Conservation (phyloP, 2,329 filamentous ascomycete genomes). For the Cryphonectria parasitica region DNA sequence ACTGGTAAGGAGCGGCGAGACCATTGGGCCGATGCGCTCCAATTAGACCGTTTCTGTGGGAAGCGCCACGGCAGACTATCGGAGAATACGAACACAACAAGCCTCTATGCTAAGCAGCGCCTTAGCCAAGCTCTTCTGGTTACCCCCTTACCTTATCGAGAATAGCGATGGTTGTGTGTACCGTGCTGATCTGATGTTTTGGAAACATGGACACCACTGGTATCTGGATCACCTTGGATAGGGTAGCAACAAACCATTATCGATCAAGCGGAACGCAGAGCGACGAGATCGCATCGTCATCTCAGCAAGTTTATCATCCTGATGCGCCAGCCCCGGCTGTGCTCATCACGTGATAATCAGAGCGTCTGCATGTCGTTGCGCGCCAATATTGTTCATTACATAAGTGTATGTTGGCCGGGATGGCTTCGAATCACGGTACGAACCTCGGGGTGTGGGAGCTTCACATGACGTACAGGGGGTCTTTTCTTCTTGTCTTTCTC, state of each 20-base stretch:
- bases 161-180: too few species aligned
- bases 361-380: background rate
- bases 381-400: background rate
- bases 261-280: background rate
- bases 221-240: background rate
- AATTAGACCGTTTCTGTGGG: background rate
- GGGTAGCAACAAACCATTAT: background rate
- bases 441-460: background rate
- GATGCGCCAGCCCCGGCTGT: background rate
- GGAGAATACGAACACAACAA: background rate
- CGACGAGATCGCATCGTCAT: background rate
- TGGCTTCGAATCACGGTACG: background rate
- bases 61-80: background rate
- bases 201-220: background rate
- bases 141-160: background rate
- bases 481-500: background rate
- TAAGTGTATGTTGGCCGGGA: background rate
- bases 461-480: background rate
- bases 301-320: background rate
- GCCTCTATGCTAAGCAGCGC: background rate
- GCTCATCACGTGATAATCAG: background rate
- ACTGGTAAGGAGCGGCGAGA: constrained; percentile 34
- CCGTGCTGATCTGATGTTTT: background rate
- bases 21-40: background rate
- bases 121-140: background rate